Conservation (phyloP, 139 green algal species). For the Tetratostichococcus sp. region DNA sequence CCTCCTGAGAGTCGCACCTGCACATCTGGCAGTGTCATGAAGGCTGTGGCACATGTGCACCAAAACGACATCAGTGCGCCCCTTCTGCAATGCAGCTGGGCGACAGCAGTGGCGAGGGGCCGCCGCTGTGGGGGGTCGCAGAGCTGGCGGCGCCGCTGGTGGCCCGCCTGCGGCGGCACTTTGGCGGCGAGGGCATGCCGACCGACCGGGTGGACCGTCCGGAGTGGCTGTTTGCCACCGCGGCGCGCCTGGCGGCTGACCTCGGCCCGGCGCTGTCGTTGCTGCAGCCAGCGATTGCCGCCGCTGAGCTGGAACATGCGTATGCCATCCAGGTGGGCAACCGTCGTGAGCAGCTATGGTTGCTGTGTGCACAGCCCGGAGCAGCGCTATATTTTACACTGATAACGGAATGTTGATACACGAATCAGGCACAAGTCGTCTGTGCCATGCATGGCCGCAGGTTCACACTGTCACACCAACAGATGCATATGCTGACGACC, state of each 20-base stretch:
- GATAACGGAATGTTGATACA: too few species aligned
- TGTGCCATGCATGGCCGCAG: too few species aligned
- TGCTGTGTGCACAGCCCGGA: too few species aligned
- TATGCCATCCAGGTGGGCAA: slow-evolving; percentile 10
- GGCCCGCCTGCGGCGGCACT: slow-evolving; percentile 26
- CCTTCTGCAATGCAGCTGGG: slow-evolving; percentile 15
- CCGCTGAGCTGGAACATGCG: slow-evolving; percentile 7
- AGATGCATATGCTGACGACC: too few species aligned
- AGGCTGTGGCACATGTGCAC: too few species aligned
- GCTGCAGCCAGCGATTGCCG: slow-evolving; percentile 33
- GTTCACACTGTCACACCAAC: too few species aligned
- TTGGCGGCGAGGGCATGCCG: slow-evolving; percentile 21
- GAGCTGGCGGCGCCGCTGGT: slow-evolving; percentile 29
- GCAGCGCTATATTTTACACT: too few species aligned
- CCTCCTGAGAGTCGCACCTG: too few species aligned
- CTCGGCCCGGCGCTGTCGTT: slow-evolving; percentile 11
- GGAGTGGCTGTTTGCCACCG: slow-evolving; percentile 45
- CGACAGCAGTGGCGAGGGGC: slow-evolving; percentile 4
- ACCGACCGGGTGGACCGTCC: slow-evolving; percentile 36
- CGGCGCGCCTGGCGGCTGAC: slow-evolving; percentile 7
- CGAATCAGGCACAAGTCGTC: too few species aligned
- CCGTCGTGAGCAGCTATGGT: too few species aligned
- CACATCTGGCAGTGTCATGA: too few species aligned
- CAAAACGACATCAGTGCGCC: too few species aligned
- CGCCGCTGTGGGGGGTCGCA: slow-evolving; percentile 38